Evolutionary conservation across 2,329 filamentous ascomycete species (phyloP).

Genomic region (Didymella sp.): DNA sequence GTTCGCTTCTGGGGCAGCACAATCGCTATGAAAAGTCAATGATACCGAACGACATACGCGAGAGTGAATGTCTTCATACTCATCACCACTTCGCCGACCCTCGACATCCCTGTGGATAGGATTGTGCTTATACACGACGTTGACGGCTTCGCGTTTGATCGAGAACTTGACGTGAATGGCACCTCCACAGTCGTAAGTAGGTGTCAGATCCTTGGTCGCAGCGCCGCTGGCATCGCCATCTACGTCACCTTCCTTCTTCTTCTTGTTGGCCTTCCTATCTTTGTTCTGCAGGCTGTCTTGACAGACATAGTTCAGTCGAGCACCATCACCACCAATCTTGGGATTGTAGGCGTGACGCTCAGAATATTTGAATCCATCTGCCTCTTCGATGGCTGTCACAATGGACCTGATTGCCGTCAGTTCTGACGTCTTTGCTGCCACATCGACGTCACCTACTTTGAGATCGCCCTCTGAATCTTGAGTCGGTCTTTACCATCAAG

Average conservation of each 20-base stretch:
- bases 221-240: conserved; percentile 13
- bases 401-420: conserved; percentile 25
- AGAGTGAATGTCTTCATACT: conserved; percentile 22
- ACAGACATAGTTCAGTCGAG: conserved; percentile 45
- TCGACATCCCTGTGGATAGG: conserved; percentile 40
- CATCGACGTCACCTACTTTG: conserved; percentile 24
- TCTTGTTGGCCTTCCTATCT: conserved; percentile 34
- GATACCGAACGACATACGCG: background rate
- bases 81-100: conserved; percentile 25
- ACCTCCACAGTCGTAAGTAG: conserved; percentile 45
- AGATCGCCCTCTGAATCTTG: conserved; percentile 40
- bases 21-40: conserved; percentile 1
- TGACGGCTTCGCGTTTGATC: conserved; percentile 42
- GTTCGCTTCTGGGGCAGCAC: background rate
- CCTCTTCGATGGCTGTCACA: conserved; percentile 38
- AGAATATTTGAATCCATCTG: conserved; percentile 45
- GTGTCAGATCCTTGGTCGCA: conserved; percentile 6
- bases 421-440: background rate
- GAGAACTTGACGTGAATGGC: conserved; percentile 48
- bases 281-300: conserved; percentile 44
- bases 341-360: conserved; percentile 40
- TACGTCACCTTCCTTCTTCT: conserved; percentile 26
- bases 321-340: conserved; percentile 40
- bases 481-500: conserved; percentile 39
- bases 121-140: conserved; percentile 48